Conservation (phyloP, 768 basidiomycete species). For the Tulasnella sp. region DNA sequence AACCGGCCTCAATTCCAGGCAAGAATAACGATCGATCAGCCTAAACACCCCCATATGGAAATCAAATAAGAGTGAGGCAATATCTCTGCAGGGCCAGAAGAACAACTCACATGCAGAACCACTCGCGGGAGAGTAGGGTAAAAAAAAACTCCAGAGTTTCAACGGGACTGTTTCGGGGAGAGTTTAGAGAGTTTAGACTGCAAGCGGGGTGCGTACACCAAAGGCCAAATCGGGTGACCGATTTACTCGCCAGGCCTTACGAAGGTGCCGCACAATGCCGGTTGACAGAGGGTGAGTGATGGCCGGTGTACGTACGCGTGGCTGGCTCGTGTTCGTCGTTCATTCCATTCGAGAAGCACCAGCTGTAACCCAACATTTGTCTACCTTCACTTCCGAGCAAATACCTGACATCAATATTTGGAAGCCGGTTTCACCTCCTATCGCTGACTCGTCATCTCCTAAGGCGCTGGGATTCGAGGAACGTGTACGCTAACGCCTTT, state of each 20-base stretch:
- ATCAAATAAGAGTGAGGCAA: not conserved
- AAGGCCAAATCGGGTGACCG: conserved; percentile 1
- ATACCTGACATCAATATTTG: not conserved
- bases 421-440: conserved; percentile 3
- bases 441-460: not conserved
- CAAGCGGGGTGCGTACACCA: not conserved
- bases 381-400: not conserved
- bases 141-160: not conserved
- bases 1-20: not conserved
- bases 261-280: not conserved
- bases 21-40: not conserved
- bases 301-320: not conserved
- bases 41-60: not conserved
- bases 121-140: not conserved
- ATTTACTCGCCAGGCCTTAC: not conserved
- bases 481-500: not conserved
- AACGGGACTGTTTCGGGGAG: not conserved
- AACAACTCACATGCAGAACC: not conserved
- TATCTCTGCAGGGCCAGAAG: not conserved
- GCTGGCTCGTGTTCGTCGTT: not conserved
- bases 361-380: conserved; percentile 1
- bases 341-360: conserved; percentile 2
- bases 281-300: not conserved
- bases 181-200: conserved; percentile 1
- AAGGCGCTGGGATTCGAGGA: not conserved